Base-by-base conservation (phyloP, 139 green algal genomes). In the Chlorella ohadii region DNA sequence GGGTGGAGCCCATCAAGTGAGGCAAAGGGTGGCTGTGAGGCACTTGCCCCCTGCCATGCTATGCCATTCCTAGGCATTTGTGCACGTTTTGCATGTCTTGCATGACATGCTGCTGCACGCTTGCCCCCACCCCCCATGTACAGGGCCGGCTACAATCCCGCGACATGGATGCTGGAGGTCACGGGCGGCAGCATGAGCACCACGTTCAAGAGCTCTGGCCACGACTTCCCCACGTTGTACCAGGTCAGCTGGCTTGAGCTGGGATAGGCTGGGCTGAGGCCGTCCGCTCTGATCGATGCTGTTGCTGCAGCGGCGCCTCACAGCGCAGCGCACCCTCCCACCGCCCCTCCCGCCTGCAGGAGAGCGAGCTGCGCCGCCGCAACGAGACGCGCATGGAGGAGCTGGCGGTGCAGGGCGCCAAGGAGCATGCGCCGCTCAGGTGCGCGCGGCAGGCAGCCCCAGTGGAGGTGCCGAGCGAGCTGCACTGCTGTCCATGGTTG, bases 161-260 rank as follows among this genome's bases (percentile, higher is more conserved):
- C 89, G 57, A 92, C 89, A 0, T 92, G 90, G 78, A 90, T 91
- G 87, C 87, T 90, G 33, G 87, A 91, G 74, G 88, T 92, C 4
- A 91, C 90, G 7, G 90, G 90, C 41, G 90, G 90, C 17, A 85
- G 79, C 36, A 87, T 79, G 51, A 72, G 59, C 73, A 93, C 82
- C 16, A 81, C 74, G 5, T 87, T 88, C 34, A 80, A 78, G 38
- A 78, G 64, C 64, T 56, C 84, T 22, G 72, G 65, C 19, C 74
- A 73, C 0, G 88, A 92, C 82, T 93, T 93, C 66, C 84, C 90
- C n/a, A 23, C 63, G 4, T 34, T 83, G 27, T 93, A 92, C 78
- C 68, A 74, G 75, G 88, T 85, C 25, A 72, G 68, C n/a, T 6
- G 44, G 44, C 44, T 51, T 51, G n/a, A n/a, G n/a, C n/a, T n/a